Percentiles rank a stretch among this genome's conserved stretches.
These are phyloP conservation scores for Russula earlei DNA, from an alignment of 768 basidiomycete species.

Conservation along the genomic window DNA sequence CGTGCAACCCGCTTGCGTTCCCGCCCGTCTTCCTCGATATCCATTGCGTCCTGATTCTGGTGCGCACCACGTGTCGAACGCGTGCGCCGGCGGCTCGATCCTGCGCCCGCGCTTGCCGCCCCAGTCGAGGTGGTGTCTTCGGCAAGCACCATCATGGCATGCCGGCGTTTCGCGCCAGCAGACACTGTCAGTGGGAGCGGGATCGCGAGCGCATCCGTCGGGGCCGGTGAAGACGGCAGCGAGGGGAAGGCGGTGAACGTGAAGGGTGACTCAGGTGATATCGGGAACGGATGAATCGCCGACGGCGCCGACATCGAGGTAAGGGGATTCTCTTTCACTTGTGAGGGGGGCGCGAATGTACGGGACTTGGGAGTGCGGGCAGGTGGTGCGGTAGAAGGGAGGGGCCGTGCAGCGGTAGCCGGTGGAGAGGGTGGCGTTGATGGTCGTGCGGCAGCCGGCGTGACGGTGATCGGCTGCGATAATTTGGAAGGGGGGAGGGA, in stretches of 20 bases:
- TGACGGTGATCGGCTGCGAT: slow-evolving; percentile 17
- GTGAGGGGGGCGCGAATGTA: slow-evolving; percentile 14
- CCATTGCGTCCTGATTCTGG: slow-evolving; percentile 46
- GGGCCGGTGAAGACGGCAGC: slow-evolving; percentile 19
- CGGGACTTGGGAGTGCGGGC: slow-evolving; percentile 17
- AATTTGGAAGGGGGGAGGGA: slow-evolving; percentile 29
- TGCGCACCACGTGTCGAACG: slow-evolving; percentile 36
- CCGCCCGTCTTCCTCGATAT: slow-evolving; percentile 66
- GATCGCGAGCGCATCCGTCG: slow-evolving; percentile 21
- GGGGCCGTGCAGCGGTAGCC: slow-evolving; percentile 14
- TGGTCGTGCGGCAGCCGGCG: slow-evolving; percentile 9
- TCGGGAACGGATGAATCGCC: slow-evolving; percentile 12
- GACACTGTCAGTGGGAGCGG: slow-evolving; percentile 26
- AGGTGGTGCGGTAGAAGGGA: slow-evolving; percentile 12
- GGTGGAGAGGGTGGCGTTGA: slow-evolving; percentile 27
- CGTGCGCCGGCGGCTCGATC: slow-evolving; percentile 43
- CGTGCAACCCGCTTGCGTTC: slow-evolving; percentile 69
- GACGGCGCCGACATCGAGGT: slow-evolving; percentile 1
- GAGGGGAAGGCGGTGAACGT: slow-evolving; percentile 26
- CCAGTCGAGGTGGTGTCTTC: slow-evolving; percentile 40
- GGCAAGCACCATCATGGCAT: slow-evolving; percentile 66
- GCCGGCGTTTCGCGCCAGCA: slow-evolving; percentile 62
- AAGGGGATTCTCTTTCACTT: slow-evolving; percentile 10
- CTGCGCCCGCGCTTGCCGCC: slow-evolving; percentile 30
- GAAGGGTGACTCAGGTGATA: slow-evolving; percentile 10